Evolutionary conservation across 768 basidiomycete species (phyloP).

Genomic region (Grammothele lineata): DNA sequence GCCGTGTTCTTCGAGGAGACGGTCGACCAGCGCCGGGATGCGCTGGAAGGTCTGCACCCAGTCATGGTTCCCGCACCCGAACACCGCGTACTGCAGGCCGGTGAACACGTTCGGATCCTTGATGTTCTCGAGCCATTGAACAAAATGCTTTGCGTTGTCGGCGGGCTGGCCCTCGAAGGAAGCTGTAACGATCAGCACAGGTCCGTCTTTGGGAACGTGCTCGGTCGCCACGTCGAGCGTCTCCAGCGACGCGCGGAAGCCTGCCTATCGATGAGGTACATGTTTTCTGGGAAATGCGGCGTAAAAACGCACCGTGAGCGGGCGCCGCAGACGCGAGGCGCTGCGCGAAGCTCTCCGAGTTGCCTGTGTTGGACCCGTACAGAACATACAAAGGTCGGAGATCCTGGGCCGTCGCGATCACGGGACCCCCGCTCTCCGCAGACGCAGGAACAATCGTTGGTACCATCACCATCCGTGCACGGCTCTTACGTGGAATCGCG

Average conservation of each 20-base stretch:
- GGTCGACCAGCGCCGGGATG: constrained; percentile 39
- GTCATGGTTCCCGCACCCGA: constrained; percentile 47
- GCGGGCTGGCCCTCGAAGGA: constrained; percentile 47
- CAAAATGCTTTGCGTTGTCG: constrained; percentile 43
- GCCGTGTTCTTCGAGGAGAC: constrained; percentile 29
- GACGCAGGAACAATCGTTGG: constrained; percentile 4
- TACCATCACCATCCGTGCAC: constrained; percentile 16
- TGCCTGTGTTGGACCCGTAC: constrained; percentile 45
- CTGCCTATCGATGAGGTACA: constrained; percentile 14
- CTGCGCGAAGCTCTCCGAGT: constrained; percentile 44
- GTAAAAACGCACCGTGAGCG: constrained; percentile 30
- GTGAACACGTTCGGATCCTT: constrained; percentile 21
- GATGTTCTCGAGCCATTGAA: constrained; percentile 35
- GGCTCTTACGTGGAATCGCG: constrained; percentile 30
- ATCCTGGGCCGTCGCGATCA: not conserved
- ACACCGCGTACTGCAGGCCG: constrained; percentile 37
- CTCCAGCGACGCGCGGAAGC: constrained; percentile 34
- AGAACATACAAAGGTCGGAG: constrained; percentile 32
- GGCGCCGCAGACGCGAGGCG: constrained; percentile 36
- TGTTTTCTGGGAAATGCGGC: no score
- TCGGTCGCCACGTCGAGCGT: constrained; percentile 36
- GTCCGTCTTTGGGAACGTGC: constrained; percentile 37
- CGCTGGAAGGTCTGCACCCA: constrained; percentile 45
- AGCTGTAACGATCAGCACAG: constrained; percentile 42
- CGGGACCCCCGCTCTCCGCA: not conserved